Evolutionary conservation across 441 rosid genomes (phyloP), one percentile per base, ranked within the genome.

Genomic region (Viola pubescens): DNA sequence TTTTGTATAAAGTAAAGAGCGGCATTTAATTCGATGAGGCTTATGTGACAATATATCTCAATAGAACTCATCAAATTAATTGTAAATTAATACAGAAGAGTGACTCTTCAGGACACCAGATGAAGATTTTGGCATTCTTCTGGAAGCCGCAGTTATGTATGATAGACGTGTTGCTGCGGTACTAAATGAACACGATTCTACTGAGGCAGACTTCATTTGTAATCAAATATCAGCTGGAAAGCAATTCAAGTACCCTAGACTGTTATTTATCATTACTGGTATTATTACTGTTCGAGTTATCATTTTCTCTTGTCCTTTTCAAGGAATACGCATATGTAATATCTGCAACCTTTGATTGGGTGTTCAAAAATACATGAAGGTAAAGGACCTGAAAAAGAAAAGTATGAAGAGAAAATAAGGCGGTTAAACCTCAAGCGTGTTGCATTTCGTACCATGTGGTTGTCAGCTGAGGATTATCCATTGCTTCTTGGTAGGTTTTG

Each of bases 391-490:
- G 90, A 94, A 44, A 94, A 88, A 68, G 95, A 85, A 68, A 88
- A 68, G 63, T 94, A 90, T 52, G 96, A 90, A 74, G 84, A 79
- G 74, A 90, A 94, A 74, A 90, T 94, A 61, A 83, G 76, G 74
- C 70, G 82, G 45, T 66, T 88, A 63, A 81, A 86, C 71, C 96
- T 94, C 54, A 90, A 80, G 66, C 88, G 84, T 51, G 99, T 88
- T 59, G 95, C 96, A 62, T 94, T 94, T 75, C 95, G 94, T 58
- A 94, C 99, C 60, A 86, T 88, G 94, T 94, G 97, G 97, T 79
- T 90, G 59, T 70, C 94, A 54, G 91, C 97, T 68, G 96, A 90
- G 75, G 97, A 94, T 72, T 94, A 90, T 72, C 97, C 99, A 16
- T 66, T 88, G 77, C 94, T 89, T 65, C 86, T 94, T 16, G 98